Percentiles rank a stretch among this genome's conserved stretches.
Evolutionary conservation across 2,329 filamentous ascomycete species (phyloP).

Genomic region (Didymella keratinophila): DNA sequence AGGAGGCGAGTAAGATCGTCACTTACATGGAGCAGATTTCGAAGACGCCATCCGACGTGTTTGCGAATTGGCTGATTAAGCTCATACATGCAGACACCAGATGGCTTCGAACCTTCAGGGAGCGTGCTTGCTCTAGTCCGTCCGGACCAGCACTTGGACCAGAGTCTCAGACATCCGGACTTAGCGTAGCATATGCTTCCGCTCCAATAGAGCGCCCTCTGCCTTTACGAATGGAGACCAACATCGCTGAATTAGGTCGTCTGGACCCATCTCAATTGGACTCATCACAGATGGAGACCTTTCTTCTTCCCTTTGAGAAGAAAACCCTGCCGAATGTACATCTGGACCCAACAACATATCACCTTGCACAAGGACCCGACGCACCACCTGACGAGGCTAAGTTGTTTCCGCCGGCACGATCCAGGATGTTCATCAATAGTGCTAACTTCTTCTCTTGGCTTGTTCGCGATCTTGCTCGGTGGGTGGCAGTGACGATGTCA

Average conservation of each 20-base stretch:
- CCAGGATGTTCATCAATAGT: constrained; percentile 20
- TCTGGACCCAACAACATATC: constrained; percentile 11
- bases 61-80: constrained; percentile 37
- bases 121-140: constrained; percentile 2
- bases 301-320: not conserved
- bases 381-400: constrained; percentile 4
- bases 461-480: constrained; percentile 34
- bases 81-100: constrained; percentile 13
- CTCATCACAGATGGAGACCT: not conserved
- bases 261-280: not conserved
- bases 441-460: constrained; percentile 25
- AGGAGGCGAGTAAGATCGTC: constrained; percentile 35
- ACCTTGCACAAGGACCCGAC: constrained; percentile 2
- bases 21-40: constrained; percentile 32
- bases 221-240: constrained; percentile 3
- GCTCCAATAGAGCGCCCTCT: constrained; percentile 10
- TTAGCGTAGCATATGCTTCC: not conserved
- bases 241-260: not conserved
- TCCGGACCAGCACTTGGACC: not conserved
- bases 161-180: not conserved
- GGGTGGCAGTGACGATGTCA: constrained; percentile 36
- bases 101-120: constrained; percentile 17
- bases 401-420: constrained; percentile 8
- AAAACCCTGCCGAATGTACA: constrained; percentile 12
- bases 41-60: constrained; percentile 31